Evolutionary conservation across 306 rosid species (phyloP).

Genomic region (Mimosa bimucronata): DNA sequence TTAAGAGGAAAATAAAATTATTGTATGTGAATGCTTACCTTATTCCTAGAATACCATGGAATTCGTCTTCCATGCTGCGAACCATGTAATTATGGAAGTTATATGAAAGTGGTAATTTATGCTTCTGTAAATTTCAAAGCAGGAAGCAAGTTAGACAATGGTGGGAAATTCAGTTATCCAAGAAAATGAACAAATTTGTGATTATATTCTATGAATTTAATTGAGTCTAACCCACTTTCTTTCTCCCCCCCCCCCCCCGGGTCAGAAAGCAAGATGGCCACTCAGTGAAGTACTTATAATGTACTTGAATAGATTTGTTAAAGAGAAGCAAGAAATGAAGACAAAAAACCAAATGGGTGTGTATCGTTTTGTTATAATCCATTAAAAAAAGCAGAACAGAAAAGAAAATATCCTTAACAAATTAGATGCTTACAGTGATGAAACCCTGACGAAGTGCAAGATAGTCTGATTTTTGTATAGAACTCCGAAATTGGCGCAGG

Average conservation of each 20-base stretch:
- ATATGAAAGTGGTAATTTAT: conserved; percentile 79
- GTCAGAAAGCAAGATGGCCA: conserved; percentile 5
- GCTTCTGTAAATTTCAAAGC: conserved; percentile 62
- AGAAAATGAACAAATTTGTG: conserved; percentile 26
- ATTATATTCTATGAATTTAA: conserved; percentile 2
- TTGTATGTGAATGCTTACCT: conserved; percentile 57
- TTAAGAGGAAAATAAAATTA: conserved; percentile 12
- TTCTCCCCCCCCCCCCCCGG: not conserved
- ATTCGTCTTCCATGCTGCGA: conserved; percentile 98
- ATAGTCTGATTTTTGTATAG: conserved; percentile 82
- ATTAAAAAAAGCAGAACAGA: not conserved
- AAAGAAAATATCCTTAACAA: conserved; percentile 19
- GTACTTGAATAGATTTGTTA: not conserved
- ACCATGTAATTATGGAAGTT: conserved; percentile 86
- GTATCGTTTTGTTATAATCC: not conserved
- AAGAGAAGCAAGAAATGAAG: conserved; percentile 3
- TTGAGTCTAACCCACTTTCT: not conserved
- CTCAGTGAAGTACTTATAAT: not conserved
- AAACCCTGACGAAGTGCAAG: conserved; percentile 96
- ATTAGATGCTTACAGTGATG: conserved; percentile 64
- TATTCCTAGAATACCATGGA: conserved; percentile 93
- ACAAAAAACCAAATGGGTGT: not conserved
- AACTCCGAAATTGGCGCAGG: conserved; percentile 84
- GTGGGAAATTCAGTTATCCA: conserved; percentile 15
- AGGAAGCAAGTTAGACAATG: conserved; percentile 29